Conservation (phyloP, 1,139 yeast genomes). For the Scheffersomyces segobiensis region DNA sequence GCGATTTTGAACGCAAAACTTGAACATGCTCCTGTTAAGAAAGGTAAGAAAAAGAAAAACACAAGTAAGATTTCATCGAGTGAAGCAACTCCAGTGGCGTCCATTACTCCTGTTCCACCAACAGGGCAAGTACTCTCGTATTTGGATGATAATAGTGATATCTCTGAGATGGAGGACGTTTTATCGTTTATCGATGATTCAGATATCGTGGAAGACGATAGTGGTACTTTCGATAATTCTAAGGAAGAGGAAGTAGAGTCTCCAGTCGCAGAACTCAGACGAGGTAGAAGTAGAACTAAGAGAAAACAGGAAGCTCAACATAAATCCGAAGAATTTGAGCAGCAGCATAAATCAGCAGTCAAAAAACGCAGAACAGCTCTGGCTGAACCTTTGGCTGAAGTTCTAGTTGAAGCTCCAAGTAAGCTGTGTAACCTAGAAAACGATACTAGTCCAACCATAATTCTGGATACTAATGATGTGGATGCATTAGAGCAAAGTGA, state of each 20-base stretch:
- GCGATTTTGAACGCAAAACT: slow-evolving; percentile 27
- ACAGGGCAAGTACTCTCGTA: slow-evolving; percentile 10
- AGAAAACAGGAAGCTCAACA: not conserved
- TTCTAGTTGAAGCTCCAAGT: not conserved
- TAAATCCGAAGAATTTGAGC: not conserved
- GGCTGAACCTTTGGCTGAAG: no score
- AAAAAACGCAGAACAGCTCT: not conserved
- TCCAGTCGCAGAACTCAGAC: not conserved
- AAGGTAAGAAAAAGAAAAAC: not conserved
- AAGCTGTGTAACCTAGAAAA: not conserved
- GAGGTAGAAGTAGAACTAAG: not conserved
- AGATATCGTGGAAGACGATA: slow-evolving; percentile 4
- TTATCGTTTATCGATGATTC: slow-evolving; percentile 5
- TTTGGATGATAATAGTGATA: slow-evolving; percentile 7
- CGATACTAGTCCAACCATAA: not conserved
- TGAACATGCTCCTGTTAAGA: slow-evolving; percentile 7
- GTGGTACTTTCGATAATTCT: slow-evolving; percentile 2
- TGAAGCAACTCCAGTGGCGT: not conserved
- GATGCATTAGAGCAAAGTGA: not conserved
- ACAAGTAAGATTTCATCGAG: not conserved
- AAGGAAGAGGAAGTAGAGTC: slow-evolving; percentile 3
- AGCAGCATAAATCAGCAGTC: not conserved
- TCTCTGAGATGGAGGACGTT: slow-evolving; percentile 9
- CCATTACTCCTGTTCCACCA: not conserved
- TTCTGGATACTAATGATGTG: not conserved